Evolutionary conservation across 139 green algal species (phyloP).

Genomic region (Chlorella sp.): DNA sequence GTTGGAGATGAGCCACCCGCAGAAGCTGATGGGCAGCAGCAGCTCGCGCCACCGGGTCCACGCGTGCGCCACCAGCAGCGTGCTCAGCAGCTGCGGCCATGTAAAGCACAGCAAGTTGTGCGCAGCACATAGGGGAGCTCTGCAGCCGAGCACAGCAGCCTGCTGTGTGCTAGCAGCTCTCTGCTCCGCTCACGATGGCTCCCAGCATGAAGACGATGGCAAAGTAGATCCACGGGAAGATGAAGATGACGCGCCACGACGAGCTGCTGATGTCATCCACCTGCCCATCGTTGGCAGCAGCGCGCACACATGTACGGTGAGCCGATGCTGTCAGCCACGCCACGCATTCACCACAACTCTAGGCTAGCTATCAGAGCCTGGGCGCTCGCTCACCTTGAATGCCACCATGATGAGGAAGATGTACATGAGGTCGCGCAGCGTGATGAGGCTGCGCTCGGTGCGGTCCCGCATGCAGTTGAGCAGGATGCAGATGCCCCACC

Average conservation of each 20-base stretch:
- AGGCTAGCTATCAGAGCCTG: too few relatives aligned
- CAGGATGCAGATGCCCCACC: constrained; percentile 25
- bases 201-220: constrained; percentile 27
- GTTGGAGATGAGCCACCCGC: constrained; percentile 26
- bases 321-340: too few relatives aligned
- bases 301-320: too few relatives aligned
- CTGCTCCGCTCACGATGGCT: constrained; percentile 21
- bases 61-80: constrained; percentile 19
- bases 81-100: constrained; percentile 13
- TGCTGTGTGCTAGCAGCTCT: constrained; percentile 9
- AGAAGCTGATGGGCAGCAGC: constrained; percentile 38
- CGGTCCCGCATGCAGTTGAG: constrained; percentile 35
- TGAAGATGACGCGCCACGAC: constrained; percentile 46
- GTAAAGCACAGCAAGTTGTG: too few relatives aligned
- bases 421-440: constrained; percentile 36
- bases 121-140: too few relatives aligned
- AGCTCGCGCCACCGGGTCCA: constrained; percentile 34
- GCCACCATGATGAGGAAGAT: constrained; percentile 44
- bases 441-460: constrained; percentile 23
- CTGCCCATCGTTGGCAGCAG: too few relatives aligned
- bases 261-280: constrained; percentile 30
- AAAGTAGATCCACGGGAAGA: constrained; percentile 55
- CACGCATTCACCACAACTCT: background rate
- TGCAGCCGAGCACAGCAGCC: constrained; percentile 11
- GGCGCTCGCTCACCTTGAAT: constrained; percentile 21